These are phyloP conservation scores for Xerocomus subilludens DNA, from an alignment of 1,284 basidiomycete species.

Conservation along the genomic window DNA sequence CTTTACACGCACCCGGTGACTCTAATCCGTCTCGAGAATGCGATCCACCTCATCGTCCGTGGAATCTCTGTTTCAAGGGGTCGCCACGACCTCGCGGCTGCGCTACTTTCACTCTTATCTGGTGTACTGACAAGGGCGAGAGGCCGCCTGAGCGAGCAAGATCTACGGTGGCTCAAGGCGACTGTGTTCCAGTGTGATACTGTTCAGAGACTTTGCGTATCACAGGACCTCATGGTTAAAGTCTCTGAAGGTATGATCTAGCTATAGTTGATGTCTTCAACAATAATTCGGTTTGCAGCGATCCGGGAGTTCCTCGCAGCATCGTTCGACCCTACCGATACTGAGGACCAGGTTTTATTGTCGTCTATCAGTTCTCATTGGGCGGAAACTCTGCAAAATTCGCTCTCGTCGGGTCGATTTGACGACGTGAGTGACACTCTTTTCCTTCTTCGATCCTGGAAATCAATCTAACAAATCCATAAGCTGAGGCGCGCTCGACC, in stretches of 20 bases:
- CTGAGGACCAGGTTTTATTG: constrained; percentile 48
- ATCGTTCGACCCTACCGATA: constrained; percentile 41
- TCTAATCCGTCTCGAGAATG: constrained; percentile 52
- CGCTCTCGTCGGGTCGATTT: constrained; percentile 31
- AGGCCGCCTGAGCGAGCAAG: constrained; percentile 41
- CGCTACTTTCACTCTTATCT: constrained; percentile 55
- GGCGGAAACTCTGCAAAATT: constrained; percentile 36
- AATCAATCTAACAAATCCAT: not conserved
- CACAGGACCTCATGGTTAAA: constrained; percentile 37
- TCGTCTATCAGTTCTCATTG: constrained; percentile 52
- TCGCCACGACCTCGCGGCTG: constrained; percentile 38
- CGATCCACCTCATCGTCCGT: constrained; percentile 57
- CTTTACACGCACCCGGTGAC: constrained; percentile 48
- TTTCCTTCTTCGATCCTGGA: not conserved
- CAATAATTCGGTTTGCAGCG: constrained; percentile 42
- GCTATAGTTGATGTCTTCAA: constrained; percentile 31
- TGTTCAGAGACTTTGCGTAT: constrained; percentile 53
- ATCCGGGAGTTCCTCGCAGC: constrained; percentile 47
- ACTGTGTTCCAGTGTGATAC: constrained; percentile 52
- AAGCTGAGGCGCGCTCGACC: constrained; percentile 53
- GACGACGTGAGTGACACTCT: constrained; percentile 35
- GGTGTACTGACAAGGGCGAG: constrained; percentile 52
- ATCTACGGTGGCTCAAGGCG: constrained; percentile 57
- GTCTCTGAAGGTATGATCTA: constrained; percentile 53
- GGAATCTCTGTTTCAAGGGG: constrained; percentile 46